phyloP scores from a whole-genome alignment of 352 stramenopile species.

The Globisporangium perplexum region DNA sequence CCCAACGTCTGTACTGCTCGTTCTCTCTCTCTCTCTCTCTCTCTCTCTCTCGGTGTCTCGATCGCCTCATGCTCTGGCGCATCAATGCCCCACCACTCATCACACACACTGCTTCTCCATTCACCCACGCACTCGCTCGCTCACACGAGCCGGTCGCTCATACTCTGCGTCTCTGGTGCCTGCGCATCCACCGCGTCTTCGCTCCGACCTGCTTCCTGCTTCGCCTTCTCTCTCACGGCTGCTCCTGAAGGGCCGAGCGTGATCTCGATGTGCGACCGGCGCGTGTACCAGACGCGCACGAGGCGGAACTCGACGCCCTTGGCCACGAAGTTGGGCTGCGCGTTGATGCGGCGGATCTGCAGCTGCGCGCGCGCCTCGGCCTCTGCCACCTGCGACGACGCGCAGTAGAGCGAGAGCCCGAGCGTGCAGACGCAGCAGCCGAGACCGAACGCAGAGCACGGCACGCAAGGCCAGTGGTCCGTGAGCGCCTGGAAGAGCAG shows the following conservation, averaged over 20 bases:
- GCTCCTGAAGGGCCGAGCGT: slow-evolving; percentile 13
- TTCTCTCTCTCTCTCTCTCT: too few relatives aligned
- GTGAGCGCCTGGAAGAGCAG: slow-evolving; percentile 25
- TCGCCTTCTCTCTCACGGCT: neutral
- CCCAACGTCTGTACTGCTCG: too few relatives aligned
- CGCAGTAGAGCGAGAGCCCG: slow-evolving; percentile 78
- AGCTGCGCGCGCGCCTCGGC: slow-evolving; percentile 55
- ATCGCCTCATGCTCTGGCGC: too few relatives aligned
- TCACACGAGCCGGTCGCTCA: slow-evolving; percentile 13
- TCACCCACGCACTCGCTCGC: neutral
- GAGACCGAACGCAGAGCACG: slow-evolving; percentile 74
- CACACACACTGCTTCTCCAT: neutral
- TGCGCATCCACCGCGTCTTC: neutral
- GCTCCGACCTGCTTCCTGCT: neutral
- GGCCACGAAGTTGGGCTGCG: slow-evolving; percentile 49
- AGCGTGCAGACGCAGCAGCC: slow-evolving; percentile 81
- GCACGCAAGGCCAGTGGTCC: slow-evolving; percentile 83
- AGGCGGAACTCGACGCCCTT: slow-evolving; percentile 61
- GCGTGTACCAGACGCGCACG: slow-evolving; percentile 63
- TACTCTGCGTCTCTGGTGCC: slow-evolving; percentile 10
- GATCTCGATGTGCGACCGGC: slow-evolving; percentile 67
- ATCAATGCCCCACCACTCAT: neutral
- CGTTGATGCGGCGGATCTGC: slow-evolving; percentile 69
- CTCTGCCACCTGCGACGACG: slow-evolving; percentile 63
- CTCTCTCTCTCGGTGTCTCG: too few relatives aligned